A percentile compares a stretch with the other conserved stretches of the same genome.
phyloP scores from a whole-genome alignment of 1,284 basidiomycete genomes.

The Irpex sp. region DNA sequence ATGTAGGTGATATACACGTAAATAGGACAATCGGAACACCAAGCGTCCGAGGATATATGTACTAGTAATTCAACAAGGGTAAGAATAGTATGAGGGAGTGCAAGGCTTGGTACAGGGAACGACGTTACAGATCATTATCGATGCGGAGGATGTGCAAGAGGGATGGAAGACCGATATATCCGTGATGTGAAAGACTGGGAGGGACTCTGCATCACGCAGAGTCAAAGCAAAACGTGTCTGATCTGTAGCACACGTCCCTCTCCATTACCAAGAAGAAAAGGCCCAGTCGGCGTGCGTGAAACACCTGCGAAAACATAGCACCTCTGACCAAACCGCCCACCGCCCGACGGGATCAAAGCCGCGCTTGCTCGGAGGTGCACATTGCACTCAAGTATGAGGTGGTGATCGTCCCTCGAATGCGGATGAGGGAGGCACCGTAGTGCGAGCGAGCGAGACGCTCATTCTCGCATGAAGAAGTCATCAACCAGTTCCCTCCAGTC shows the following conservation, averaged over 20 bases:
- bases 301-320: not conserved
- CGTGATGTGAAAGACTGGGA: no score
- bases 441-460: not conserved
- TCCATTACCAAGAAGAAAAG: not conserved
- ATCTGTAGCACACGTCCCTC: not conserved
- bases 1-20: not conserved
- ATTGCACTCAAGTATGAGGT: no score
- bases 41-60: not conserved
- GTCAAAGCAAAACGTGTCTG: no score
- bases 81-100: not conserved
- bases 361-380: no score
- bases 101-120: no score
- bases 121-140: no score
- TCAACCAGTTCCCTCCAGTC: slow-evolving; percentile 1
- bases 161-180: no score
- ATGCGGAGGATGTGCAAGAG: no score
- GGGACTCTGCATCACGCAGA: no score
- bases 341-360: no score
- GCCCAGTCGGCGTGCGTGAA: not conserved
- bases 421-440: no score
- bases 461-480: not conserved
- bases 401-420: no score
- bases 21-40: not conserved
- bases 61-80: not conserved
- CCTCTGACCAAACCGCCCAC: not conserved